Percentiles rank a stretch among this genome's conserved stretches.
These are phyloP conservation scores for Mortierella hygrophila DNA, from an alignment of 192 early-diverging fungal species.

Conservation along the genomic window DNA sequence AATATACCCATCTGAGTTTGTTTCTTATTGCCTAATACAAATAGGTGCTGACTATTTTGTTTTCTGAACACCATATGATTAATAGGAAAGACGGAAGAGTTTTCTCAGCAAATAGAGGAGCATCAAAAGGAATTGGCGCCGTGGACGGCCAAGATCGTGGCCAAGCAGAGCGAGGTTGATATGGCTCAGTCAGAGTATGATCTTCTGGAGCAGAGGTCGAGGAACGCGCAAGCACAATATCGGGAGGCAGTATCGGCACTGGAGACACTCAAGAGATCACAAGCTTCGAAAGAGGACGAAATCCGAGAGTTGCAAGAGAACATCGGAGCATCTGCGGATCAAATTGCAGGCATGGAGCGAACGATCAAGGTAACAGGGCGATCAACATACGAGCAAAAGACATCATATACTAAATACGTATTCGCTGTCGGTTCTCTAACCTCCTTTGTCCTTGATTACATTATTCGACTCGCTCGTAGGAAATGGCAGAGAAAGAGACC, in stretches of 20 bases:
- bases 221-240: conserved; percentile 63
- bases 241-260: conserved; percentile 70
- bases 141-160: conserved; percentile 87
- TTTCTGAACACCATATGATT: background rate
- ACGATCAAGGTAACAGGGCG: conserved; percentile 41
- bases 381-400: background rate
- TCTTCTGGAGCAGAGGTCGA: conserved; percentile 77
- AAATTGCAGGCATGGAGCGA: conserved; percentile 42
- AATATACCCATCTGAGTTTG: background rate
- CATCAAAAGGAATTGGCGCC: conserved; percentile 89
- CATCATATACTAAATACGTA: background rate
- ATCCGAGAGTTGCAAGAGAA: conserved; percentile 64
- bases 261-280: conserved; percentile 41
- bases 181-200: conserved; percentile 84
- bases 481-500: conserved; percentile 28
- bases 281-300: conserved; percentile 49
- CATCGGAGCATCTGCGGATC: conserved; percentile 39
- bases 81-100: conserved; percentile 88
- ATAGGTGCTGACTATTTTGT: background rate
- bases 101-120: conserved; percentile 84
- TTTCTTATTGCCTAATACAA: background rate
- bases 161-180: conserved; percentile 79
- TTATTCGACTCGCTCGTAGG: conserved; percentile 1
- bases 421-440: background rate
- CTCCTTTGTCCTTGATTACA: background rate